These are phyloP conservation scores for Pisolithus microcarpus DNA, from an alignment of 768 basidiomycete genomes.

Conservation along the genomic window DNA sequence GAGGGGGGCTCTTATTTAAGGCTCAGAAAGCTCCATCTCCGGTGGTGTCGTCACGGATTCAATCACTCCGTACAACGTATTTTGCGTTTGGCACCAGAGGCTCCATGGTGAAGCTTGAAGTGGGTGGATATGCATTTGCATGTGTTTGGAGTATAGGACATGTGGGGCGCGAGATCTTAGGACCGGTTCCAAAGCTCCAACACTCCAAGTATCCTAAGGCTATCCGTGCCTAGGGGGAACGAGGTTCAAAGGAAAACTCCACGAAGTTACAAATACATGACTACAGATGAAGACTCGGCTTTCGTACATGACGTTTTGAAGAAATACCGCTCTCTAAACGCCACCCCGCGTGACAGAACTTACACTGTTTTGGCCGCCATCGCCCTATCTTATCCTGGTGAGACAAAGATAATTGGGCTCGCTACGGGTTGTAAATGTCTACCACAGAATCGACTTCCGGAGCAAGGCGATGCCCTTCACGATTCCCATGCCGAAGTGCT, in stretches of 20 bases:
- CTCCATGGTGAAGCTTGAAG: background rate
- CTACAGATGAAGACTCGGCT: slow-evolving; percentile 3
- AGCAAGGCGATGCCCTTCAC: slow-evolving; percentile 71
- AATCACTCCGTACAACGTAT: too few species aligned
- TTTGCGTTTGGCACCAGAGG: too few species aligned
- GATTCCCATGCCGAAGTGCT: slow-evolving; percentile 91
- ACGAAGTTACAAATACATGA: slow-evolving; percentile 3
- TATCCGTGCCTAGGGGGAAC: background rate
- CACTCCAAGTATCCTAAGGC: background rate
- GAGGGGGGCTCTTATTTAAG: too few species aligned
- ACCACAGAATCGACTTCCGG: slow-evolving; percentile 53
- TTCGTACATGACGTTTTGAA: slow-evolving; percentile 36
- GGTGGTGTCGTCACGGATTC: too few species aligned
- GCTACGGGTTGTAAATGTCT: slow-evolving; percentile 85
- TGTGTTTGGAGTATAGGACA: slow-evolving; percentile 10
- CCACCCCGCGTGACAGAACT: slow-evolving; percentile 46
- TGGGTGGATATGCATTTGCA: slow-evolving; percentile 1
- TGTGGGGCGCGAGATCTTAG: background rate
- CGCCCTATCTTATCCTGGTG: slow-evolving; percentile 37
- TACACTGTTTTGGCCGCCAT: slow-evolving; percentile 58
- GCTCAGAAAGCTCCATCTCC: too few species aligned
- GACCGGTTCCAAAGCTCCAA: background rate
- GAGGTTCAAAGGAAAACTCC: too few species aligned
- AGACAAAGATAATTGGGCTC: slow-evolving; percentile 55
- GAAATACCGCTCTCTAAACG: slow-evolving; percentile 39